Conservation (phyloP, 176 grass and related monocot species). For the Hordeum marinum region DNA sequence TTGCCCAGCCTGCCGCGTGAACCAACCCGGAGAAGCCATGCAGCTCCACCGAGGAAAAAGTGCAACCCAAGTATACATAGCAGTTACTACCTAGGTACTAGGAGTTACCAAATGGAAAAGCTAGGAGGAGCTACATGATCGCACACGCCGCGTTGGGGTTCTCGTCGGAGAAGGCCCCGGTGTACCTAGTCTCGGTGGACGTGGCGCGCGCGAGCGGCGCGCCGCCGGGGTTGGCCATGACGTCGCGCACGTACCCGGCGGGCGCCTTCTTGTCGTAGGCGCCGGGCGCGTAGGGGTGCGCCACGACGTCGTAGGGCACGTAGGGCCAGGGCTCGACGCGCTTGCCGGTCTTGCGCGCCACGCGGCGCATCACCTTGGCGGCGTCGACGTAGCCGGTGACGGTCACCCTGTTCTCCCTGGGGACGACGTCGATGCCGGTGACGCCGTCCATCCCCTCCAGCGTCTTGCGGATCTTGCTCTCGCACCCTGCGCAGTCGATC, state of each 20-base stretch:
- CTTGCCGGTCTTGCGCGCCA: constrained; percentile 43
- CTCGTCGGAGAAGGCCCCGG: constrained; percentile 39
- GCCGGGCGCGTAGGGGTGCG: constrained; percentile 41
- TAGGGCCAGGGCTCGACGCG: constrained; percentile 52
- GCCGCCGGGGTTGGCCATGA: constrained; percentile 18
- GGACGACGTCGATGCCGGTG: constrained; percentile 4
- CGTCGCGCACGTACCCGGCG: constrained; percentile 42
- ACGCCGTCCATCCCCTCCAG: constrained; percentile 16
- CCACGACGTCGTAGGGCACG: constrained; percentile 44
- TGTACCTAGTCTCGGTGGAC: constrained; percentile 45
- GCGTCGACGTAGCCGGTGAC: constrained; percentile 58
- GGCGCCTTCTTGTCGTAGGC: constrained; percentile 50
- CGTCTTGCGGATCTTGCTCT: constrained; percentile 1
- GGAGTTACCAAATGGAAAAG: background rate
- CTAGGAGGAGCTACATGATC: constrained; percentile 25
- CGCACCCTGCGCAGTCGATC: constrained; percentile 28
- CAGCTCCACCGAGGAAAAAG: constrained; percentile 2
- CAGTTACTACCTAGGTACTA: background rate
- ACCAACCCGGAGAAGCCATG: background rate
- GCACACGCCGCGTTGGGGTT: constrained; percentile 46
- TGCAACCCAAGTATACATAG: background rate
- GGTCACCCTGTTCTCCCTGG: constrained; percentile 42
- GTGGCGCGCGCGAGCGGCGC: constrained; percentile 35
- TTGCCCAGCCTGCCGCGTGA: background rate
- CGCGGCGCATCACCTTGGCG: constrained; percentile 36